Base-by-base conservation (phyloP, 176 grass and related monocot genomes). In the Oryza glumipatula region DNA sequence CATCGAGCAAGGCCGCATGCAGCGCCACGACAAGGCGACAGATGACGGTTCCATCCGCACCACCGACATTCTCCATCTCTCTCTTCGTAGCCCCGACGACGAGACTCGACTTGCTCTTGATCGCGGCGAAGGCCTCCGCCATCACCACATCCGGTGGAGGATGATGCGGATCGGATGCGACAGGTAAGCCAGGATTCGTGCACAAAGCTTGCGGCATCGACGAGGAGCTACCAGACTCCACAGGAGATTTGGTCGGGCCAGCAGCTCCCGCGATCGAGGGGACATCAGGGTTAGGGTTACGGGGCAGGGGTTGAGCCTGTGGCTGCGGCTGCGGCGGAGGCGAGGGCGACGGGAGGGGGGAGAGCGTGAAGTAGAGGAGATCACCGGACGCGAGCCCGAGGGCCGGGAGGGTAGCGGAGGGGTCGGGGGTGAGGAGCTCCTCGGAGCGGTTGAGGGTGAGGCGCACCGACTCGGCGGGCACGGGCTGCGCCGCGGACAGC, bases 361-460 rank as follows among this genome's bases (percentile, higher is more conserved):
- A 86, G 17, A 95, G 51, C 35, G 93, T 86, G 78, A 90, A 90
- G 84, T 90, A 94, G 6, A 98, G 33, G 76, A 96, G 91, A 48
- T 99, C 96, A 67, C 96, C 96, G 13, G 96, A 92, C 14, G 93
- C 88, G 80, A 99, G 78, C 6, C 96, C 96, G 68, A 99, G 83
- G 35, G 89, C 69, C 28, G 81, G 22, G 67, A 99, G 89, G 41
- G 88, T 32, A 63, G 91, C 88, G 11, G 68, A 54, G 47, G 83
- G 76, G 67, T 65, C 85, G 1, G 87, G 72, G 46, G 93, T 74
- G 70, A 88, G 44, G 69, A 99, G 88, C 83, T 99, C 96, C 74
- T 96, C 91, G 33, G 61, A 74, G 67, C 91, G 93, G 85, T 99
- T 99, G 75, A 99, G 93, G 76, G 96, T 94, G 67, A 99, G 88